Evolutionary conservation across 495 filamentous ascomycete genomes (phyloP).

Genomic region (Parachaetomium inaequale): DNA sequence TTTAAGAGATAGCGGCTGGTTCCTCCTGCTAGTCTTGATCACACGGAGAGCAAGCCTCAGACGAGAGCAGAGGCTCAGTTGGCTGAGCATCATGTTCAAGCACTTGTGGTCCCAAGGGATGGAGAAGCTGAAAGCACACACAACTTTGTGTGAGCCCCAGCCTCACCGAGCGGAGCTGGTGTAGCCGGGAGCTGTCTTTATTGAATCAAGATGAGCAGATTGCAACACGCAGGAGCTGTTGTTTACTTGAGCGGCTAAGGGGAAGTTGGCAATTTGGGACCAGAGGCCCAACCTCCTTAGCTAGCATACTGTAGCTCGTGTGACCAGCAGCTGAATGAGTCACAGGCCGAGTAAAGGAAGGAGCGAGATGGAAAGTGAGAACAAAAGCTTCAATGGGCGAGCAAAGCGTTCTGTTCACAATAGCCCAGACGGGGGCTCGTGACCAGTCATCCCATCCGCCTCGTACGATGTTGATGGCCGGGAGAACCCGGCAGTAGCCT

Average conservation of each 20-base stretch:
- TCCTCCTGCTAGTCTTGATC: neutral
- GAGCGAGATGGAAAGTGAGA: neutral
- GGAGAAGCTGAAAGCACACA: neutral
- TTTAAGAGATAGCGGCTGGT: neutral
- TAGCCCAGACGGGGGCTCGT: neutral
- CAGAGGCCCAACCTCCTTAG: neutral
- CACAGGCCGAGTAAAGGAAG: neutral
- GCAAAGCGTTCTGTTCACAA: neutral
- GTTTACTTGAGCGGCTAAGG: neutral
- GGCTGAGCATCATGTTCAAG: neutral
- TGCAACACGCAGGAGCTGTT: neutral
- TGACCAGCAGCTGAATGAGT: neutral
- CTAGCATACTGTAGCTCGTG: neutral
- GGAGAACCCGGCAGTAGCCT: neutral
- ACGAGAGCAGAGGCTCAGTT: neutral
- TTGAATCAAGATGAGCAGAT: neutral
- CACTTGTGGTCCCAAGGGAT: neutral
- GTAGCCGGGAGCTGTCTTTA: neutral
- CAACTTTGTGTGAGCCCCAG: constrained; percentile 3
- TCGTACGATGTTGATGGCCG: constrained; percentile 6
- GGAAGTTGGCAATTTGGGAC: neutral
- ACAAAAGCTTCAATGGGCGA: neutral
- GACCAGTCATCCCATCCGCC: constrained; percentile 3
- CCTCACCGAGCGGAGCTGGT: neutral
- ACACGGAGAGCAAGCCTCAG: neutral